A percentile compares a stretch with the other conserved stretches of the same genome.
phyloP scores from a whole-genome alignment of 345 rosid genomes.

The Pelargonium nanum region DNA sequence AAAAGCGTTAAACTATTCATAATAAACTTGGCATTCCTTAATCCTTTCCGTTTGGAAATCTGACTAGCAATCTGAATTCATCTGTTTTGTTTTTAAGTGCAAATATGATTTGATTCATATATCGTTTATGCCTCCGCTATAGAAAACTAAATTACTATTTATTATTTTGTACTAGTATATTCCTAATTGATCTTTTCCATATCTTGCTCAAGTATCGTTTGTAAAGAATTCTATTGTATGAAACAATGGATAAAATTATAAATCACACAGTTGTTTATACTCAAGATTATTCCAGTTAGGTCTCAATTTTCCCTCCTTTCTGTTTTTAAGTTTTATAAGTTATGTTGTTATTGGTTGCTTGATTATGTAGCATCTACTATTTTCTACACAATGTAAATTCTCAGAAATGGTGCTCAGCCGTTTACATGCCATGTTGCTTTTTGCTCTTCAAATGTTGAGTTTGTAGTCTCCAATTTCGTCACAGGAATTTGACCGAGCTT shows the following conservation, averaged over 20 bases:
- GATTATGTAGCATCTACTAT: not conserved
- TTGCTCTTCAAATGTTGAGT: not conserved
- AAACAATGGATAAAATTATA: no score
- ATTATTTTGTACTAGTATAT: no score
- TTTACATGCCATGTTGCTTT: not conserved
- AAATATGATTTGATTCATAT: not conserved
- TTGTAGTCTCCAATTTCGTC: conserved; percentile 10
- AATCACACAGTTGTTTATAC: no score
- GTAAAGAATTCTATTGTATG: not conserved
- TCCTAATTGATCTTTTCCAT: not conserved
- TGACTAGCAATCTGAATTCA: not conserved
- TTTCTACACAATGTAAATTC: not conserved
- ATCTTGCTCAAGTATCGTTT: not conserved
- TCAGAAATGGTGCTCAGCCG: not conserved
- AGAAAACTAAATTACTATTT: no score
- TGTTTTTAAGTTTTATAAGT: not conserved
- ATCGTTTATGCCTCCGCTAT: no score
- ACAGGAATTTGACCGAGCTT: conserved; percentile 58
- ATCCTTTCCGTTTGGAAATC: not conserved
- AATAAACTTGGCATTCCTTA: not conserved
- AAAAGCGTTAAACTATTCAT: not conserved
- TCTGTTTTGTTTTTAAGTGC: not conserved
- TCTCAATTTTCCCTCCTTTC: no score
- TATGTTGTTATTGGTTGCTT: not conserved
- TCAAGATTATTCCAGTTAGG: not conserved